Conservation (phyloP, 2,329 filamentous ascomycete genomes). For the Waltergamsia citrina region DNA sequence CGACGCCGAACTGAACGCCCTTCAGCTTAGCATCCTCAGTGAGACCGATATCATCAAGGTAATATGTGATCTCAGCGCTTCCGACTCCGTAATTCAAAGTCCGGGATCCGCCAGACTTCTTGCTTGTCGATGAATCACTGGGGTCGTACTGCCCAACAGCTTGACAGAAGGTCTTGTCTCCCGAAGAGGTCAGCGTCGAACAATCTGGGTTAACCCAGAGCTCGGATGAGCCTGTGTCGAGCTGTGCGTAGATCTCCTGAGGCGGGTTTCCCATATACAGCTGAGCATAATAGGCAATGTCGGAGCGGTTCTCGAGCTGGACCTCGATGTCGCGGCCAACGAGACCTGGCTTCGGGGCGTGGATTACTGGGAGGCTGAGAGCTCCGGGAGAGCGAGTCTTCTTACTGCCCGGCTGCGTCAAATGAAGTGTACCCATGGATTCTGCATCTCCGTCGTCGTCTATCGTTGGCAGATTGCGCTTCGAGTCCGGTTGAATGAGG, state of each 20-base stretch:
- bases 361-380: constrained; percentile 18
- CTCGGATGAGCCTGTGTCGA: constrained; percentile 56
- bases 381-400: constrained; percentile 1
- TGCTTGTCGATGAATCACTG: constrained; percentile 27
- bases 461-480: too few species aligned
- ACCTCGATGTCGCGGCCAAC: constrained; percentile 32
- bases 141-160: constrained; percentile 34
- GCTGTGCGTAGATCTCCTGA: constrained; percentile 54
- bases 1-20: constrained; percentile 56
- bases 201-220: constrained; percentile 35
- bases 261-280: constrained; percentile 41
- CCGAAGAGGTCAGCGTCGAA: constrained; percentile 26
- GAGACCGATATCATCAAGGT: constrained; percentile 33
- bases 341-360: constrained; percentile 19
- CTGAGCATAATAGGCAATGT: constrained; percentile 43
- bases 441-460: not conserved
- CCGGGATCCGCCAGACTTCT: constrained; percentile 21
- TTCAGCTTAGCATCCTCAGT: constrained; percentile 26
- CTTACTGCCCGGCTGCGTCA: not conserved
- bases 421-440: too few species aligned
- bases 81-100: constrained; percentile 42
- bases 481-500: too few species aligned
- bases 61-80: constrained; percentile 38
- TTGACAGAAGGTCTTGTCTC: constrained; percentile 34
- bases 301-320: constrained; percentile 37